Percentiles rank a stretch among this genome's conserved stretches.
Conservation (phyloP, 2,329 filamentous ascomycete genomes). For the Cordyceps cateniannulata region DNA sequence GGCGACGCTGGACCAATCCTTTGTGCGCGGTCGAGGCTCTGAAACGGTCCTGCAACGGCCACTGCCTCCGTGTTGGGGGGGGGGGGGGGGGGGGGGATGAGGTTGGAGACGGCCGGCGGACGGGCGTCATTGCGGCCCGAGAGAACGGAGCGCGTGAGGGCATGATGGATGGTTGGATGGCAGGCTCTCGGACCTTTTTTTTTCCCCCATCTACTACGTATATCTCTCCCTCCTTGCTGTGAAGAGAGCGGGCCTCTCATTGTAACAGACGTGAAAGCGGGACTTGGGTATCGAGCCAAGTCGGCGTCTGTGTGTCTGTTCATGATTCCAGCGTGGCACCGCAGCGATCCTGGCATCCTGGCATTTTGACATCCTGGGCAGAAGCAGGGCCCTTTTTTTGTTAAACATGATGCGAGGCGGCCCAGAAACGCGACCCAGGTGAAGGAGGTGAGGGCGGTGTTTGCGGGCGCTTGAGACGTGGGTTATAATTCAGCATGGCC, state of each 20-base stretch:
- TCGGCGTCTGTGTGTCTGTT: neutral
- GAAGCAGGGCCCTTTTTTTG: no score
- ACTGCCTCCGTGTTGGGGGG: neutral
- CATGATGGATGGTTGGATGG: neutral
- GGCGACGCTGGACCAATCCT: neutral
- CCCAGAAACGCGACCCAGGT: neutral
- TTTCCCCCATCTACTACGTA: neutral
- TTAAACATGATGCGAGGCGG: neutral
- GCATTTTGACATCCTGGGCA: no score
- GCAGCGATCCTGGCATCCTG: neutral
- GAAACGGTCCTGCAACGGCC: constrained; percentile 5
- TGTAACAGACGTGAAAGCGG: neutral
- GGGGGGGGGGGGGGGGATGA: no score
- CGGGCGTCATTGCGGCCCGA: neutral
- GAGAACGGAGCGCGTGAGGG: neutral
- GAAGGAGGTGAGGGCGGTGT: neutral
- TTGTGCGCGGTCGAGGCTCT: neutral
- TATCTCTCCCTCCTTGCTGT: neutral
- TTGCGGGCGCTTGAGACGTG: neutral
- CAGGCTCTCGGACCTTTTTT: neutral
- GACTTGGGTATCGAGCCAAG: neutral
- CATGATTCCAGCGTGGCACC: neutral
- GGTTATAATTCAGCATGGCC: neutral
- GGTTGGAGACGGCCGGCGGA: no score
- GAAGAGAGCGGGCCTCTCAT: neutral